Base-by-base conservation (phyloP, 2,329 filamentous ascomycete genomes). In the Trichoderma atrobrunneum region DNA sequence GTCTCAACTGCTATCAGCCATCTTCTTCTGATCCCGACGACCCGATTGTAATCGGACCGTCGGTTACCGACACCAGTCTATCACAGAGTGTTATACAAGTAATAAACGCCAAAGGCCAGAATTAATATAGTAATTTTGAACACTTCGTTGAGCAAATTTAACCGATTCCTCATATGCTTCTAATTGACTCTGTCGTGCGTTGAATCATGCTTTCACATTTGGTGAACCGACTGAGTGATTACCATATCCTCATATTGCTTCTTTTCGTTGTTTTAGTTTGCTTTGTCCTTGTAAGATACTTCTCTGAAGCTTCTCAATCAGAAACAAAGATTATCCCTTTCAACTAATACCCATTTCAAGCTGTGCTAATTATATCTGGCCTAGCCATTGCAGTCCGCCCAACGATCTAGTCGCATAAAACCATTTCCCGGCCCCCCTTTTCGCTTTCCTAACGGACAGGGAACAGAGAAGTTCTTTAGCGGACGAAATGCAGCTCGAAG, bases 361-460 rank as follows among this genome's bases (percentile, higher is more conserved):
- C 1, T 18, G 16, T 43, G 7, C 16, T 43, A 43, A 43, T 16
- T 8, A 3, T 10, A 43, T 43, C 18, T n/a, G 39, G 16, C 39
- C 39, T 43, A 10, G 39, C 7, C 39, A 43, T n/a, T 43, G 39
- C 3, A 43, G 39, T 43, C 16, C 18, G 39, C 3, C 39, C 56
- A 16, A 12, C 56, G 24, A 39, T 12, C 28, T 36, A 5, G 43
- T 21, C 26, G 26, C 12, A 48, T 21, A 7, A 54, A 28, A 12
- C 28, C 30, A 18, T 39, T 70, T 11, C 67, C 67, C n/a, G 59
- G 67, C n/a, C 57, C 60, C 28, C 18, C 59, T 6, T 72, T 70
- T 57, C 21, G 39, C 18, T 73, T 68, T 11, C 72, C 72, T 5
- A 68, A 73, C 32, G 72, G 72, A n/a, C 72, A 73, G 14, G 67